Conservation (phyloP, 1,139 yeast species). For the Meyerozyma guilliermondii region DNA sequence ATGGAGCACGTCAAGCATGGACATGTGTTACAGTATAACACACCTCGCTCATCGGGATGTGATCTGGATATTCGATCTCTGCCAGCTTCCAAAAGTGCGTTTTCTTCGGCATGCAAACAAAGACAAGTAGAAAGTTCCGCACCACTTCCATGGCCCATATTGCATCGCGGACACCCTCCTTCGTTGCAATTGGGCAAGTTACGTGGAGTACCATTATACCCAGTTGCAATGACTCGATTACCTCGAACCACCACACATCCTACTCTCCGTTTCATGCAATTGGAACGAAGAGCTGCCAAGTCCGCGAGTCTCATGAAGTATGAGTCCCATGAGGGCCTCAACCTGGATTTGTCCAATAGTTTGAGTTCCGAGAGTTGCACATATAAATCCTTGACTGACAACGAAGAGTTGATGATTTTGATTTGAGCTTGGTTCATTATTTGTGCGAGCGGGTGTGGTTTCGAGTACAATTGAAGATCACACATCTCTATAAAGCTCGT, state of each 20-base stretch:
- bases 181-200: slow-evolving; percentile 84
- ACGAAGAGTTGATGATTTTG: slow-evolving; percentile 56
- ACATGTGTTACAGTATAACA: slow-evolving; percentile 89
- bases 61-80: slow-evolving; percentile 61
- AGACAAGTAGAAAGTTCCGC: slow-evolving; percentile 70
- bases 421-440: slow-evolving; percentile 56
- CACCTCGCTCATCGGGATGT: slow-evolving; percentile 34
- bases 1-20: slow-evolving; percentile 96
- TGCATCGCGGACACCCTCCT: slow-evolving; percentile 92
- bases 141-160: slow-evolving; percentile 61
- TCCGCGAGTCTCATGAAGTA: slow-evolving; percentile 93
- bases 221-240: slow-evolving; percentile 86
- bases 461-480: background rate
- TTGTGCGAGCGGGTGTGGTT: slow-evolving; percentile 27
- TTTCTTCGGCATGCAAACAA: slow-evolving; percentile 95
- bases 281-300: slow-evolving; percentile 85
- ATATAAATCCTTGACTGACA: slow-evolving; percentile 43
- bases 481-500: slow-evolving; percentile 4
- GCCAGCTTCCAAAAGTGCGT: slow-evolving; percentile 91
- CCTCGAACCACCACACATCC: slow-evolving; percentile 93
- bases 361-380: slow-evolving; percentile 50
- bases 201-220: slow-evolving; percentile 96
- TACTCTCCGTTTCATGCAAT: slow-evolving; percentile 95
- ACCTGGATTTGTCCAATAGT: slow-evolving; percentile 52
- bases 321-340: slow-evolving; percentile 94